Conservation (phyloP, 1,284 basidiomycete species). For the Apiotrichum brassicae region DNA sequence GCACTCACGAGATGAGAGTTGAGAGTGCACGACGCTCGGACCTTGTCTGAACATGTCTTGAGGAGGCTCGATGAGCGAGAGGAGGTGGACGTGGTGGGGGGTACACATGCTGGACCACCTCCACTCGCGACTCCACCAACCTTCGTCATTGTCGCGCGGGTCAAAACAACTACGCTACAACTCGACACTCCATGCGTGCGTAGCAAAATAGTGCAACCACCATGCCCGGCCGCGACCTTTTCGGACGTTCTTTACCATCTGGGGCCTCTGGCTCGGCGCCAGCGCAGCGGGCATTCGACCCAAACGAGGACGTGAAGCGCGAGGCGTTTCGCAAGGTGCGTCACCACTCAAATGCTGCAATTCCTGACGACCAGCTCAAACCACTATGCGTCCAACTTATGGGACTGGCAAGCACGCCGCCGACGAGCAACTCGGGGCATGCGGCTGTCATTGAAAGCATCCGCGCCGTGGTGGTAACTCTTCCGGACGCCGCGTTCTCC, state of each 20-base stretch:
- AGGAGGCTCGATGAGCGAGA: too few relatives aligned
- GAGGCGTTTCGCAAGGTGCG: conserved; percentile 36
- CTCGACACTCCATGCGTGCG: too few relatives aligned
- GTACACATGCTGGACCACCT: too few relatives aligned
- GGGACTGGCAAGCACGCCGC: conserved; percentile 56
- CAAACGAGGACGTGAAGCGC: conserved; percentile 21
- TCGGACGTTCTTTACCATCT: conserved; percentile 12
- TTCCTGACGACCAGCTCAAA: conserved; percentile 57
- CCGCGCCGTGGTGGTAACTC: conserved; percentile 49
- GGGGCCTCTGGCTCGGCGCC: background rate
- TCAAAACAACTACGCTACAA: too few relatives aligned
- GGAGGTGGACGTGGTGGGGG: too few relatives aligned
- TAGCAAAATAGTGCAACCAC: too few relatives aligned
- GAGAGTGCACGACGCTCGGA: too few relatives aligned
- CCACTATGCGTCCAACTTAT: conserved; percentile 69
- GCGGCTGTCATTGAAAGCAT: conserved; percentile 56
- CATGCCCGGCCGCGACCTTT: conserved; percentile 17
- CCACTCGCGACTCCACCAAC: too few relatives aligned
- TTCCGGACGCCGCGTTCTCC: conserved; percentile 51
- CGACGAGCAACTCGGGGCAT: conserved; percentile 53
- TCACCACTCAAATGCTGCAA: background rate
- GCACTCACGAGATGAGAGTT: too few relatives aligned
- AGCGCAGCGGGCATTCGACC: background rate
- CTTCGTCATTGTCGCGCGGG: too few relatives aligned
- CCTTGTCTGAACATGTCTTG: too few relatives aligned